These are phyloP conservation scores for Populus tremula DNA, from an alignment of 345 rosid species.

Conservation along the genomic window DNA sequence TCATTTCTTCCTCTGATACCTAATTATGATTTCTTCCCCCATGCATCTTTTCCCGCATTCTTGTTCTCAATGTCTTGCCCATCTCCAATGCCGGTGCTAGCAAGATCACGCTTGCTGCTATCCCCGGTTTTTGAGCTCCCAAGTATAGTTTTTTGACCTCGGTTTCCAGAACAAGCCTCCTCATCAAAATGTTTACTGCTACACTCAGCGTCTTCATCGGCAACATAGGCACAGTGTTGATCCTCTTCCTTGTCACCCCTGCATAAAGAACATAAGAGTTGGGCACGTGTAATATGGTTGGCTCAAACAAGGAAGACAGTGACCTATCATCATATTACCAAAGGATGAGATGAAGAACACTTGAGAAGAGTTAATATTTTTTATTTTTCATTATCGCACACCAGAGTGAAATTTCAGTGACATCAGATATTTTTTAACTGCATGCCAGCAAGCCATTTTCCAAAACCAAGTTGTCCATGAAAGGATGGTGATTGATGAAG, in stretches of 20 bases:
- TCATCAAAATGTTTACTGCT: constrained; percentile 42
- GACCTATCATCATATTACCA: background rate
- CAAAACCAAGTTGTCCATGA: background rate
- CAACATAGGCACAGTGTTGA: constrained; percentile 24
- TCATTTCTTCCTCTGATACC: background rate
- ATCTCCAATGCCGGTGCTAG: background rate
- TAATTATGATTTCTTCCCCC: constrained; percentile 10
- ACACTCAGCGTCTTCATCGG: constrained; percentile 36
- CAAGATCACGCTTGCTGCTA: constrained; percentile 9
- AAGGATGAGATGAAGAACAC: background rate
- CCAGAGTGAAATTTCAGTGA: background rate
- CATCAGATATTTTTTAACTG: background rate
- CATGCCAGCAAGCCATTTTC: background rate
- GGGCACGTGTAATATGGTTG: background rate
- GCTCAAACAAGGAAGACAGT: background rate
- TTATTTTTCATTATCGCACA: background rate
- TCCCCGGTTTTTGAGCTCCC: constrained; percentile 22
- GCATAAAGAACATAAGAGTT: background rate
- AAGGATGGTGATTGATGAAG: background rate
- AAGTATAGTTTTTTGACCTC: background rate
- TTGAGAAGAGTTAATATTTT: background rate
- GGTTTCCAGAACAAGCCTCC: constrained; percentile 27
- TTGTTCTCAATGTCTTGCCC: constrained; percentile 7
- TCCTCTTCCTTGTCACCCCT: constrained; percentile 55
- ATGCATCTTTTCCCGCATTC: constrained; percentile 17